These are phyloP conservation scores for Microcyclosporella mali DNA, from an alignment of 2,329 filamentous ascomycete species.

Conservation along the genomic window DNA sequence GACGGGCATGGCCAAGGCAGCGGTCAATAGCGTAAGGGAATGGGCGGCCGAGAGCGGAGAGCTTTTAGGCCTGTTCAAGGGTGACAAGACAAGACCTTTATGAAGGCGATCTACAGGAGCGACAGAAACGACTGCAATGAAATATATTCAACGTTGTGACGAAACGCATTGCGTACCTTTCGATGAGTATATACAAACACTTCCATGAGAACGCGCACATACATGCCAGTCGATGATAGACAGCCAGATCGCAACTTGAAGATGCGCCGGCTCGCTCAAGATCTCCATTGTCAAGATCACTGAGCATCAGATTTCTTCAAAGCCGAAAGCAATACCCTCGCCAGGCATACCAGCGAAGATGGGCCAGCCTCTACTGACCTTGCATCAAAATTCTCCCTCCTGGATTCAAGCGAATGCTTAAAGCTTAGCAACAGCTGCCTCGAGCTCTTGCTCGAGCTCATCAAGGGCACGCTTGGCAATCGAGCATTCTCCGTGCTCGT, in stretches of 20 bases:
- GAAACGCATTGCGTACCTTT: neutral
- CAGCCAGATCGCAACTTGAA: conserved; percentile 1
- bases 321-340: no score
- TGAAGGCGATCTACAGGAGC: conserved; percentile 11
- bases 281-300: no score
- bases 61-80: conserved; percentile 57
- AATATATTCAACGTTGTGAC: neutral
- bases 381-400: neutral
- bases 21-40: conserved; percentile 57
- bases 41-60: conserved; percentile 59
- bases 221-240: neutral
- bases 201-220: neutral
- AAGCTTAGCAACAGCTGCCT: conserved; percentile 1
- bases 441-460: conserved; percentile 13
- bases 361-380: neutral
- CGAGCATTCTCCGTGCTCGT: conserved; percentile 15
- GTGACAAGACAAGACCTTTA: conserved; percentile 49
- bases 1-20: conserved; percentile 50
- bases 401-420: neutral
- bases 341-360: neutral
- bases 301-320: no score
- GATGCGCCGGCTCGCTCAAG: conserved; percentile 1
- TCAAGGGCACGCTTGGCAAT: conserved; percentile 12
- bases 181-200: neutral
- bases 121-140: neutral